A percentile compares a stretch with the other conserved stretches of the same genome.
Evolutionary conservation across 1,284 basidiomycete genomes (phyloP).

Genomic region (Erythrobasidium hasegawianum): DNA sequence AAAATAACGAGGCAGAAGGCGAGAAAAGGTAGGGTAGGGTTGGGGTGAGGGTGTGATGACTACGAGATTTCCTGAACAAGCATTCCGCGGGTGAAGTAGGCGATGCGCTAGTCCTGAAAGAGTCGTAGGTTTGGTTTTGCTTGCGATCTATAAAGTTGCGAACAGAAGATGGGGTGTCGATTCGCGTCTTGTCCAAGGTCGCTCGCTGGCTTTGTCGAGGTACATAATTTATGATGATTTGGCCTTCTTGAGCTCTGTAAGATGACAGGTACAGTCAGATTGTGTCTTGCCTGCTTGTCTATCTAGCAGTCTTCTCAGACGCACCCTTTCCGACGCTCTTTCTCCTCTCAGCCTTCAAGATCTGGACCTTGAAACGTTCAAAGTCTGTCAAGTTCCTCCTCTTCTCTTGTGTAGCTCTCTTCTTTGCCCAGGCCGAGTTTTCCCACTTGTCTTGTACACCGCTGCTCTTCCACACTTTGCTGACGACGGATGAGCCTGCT

Average conservation of each 20-base stretch:
- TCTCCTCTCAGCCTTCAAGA: constrained; percentile 56
- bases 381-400: constrained; percentile 84
- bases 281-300: not conserved
- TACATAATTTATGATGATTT: constrained; percentile 19
- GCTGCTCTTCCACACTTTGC: constrained; percentile 83
- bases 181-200: too few species aligned
- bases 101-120: too few species aligned
- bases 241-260: constrained; percentile 34
- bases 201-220: not conserved
- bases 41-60: too few species aligned
- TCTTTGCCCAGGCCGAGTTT: constrained; percentile 81
- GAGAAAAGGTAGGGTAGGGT: too few species aligned
- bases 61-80: too few species aligned
- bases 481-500: constrained; percentile 75
- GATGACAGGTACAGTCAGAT: constrained; percentile 8
- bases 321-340: constrained; percentile 33
- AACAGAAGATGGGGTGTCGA: too few species aligned
- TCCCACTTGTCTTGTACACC: constrained; percentile 71
- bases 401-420: constrained; percentile 70
- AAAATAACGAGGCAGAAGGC: too few species aligned
- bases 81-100: too few species aligned
- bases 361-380: constrained; percentile 66
- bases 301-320: not conserved
- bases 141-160: too few species aligned
- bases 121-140: too few species aligned